phyloP scores from a whole-genome alignment of 2,329 filamentous ascomycete species.

The Chalara sp. region DNA sequence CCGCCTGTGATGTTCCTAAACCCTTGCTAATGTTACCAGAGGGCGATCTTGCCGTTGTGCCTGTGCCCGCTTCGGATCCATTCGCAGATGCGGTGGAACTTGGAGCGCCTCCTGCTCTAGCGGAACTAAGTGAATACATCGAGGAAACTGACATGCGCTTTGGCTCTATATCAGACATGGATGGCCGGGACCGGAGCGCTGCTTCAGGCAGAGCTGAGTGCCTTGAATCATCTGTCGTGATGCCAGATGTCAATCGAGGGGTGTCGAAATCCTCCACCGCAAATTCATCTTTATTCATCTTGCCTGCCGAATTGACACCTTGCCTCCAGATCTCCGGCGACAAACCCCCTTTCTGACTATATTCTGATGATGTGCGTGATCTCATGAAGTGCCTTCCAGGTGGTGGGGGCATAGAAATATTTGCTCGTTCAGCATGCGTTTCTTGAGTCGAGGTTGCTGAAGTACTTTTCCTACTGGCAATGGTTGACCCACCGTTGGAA shows the following conservation, averaged over 20 bases:
- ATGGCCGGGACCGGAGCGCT: slow-evolving; percentile 38
- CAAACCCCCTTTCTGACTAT: slow-evolving; percentile 32
- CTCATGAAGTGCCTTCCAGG: slow-evolving; percentile 37
- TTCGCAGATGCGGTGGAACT: slow-evolving; percentile 46
- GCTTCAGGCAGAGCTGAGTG: slow-evolving; percentile 38
- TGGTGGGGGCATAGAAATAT: slow-evolving; percentile 57
- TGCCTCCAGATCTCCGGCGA: slow-evolving; percentile 36
- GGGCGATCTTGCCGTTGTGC: slow-evolving; percentile 13
- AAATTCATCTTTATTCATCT: slow-evolving; percentile 30
- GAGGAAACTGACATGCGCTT: slow-evolving; percentile 70
- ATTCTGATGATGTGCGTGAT: slow-evolving; percentile 24
- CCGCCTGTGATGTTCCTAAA: slow-evolving; percentile 34
- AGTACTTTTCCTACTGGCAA: slow-evolving; percentile 43
- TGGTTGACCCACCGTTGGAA: slow-evolving; percentile 23
- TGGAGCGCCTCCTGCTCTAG: slow-evolving; percentile 35
- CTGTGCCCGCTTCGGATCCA: slow-evolving; percentile 40
- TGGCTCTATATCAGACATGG: slow-evolving; percentile 44
- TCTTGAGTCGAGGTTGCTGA: slow-evolving; percentile 48
- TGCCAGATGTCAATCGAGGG: slow-evolving; percentile 35
- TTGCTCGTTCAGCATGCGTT: slow-evolving; percentile 51
- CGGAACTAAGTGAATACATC: slow-evolving; percentile 62
- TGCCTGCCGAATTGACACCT: slow-evolving; percentile 22
- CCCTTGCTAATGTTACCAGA: slow-evolving; percentile 16
- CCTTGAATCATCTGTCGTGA: slow-evolving; percentile 22
- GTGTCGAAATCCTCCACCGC: slow-evolving; percentile 43